Evolutionary conservation across 2,329 filamentous ascomycete genomes (phyloP), one percentile per base, ranked within the genome.

Genomic region (Alternaria sp.): DNA sequence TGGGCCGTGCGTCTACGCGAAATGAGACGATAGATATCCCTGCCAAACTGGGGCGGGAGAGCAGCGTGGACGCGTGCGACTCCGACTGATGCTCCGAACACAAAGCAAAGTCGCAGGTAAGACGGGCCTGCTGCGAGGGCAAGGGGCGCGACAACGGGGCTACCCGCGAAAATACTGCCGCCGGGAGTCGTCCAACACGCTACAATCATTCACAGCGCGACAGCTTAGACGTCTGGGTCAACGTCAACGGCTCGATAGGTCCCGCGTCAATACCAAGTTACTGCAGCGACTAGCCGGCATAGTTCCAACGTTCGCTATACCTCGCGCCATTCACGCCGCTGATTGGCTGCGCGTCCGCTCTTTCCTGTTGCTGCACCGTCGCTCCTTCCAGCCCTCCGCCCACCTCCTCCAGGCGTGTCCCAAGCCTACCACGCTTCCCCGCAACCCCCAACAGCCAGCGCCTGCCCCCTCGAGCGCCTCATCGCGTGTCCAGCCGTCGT

Each of bases 321-420:
- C 55, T 46, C 45, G 21, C 51, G 43, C 58, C 59, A 45, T 59
- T 45, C 32, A 52, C 59, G 36, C 62, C 19, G 1, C 1, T 11
- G 28, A 71, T 73, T 71, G 71, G 71, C 67, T 61, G 55, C 45
- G 54, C 56, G 45, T 51, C 59, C 51, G 43, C 49, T 59, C 54
- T 62, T 62, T 45, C 52, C 49, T 51, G 49, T 10, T 36, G 49
- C 28, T 23, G 49, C 28, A 36, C 28, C 13, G 30, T 61, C 54
- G 64, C 59, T 45, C 57, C 55, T 65, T 57, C 60, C 45, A 45
- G 62, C 54, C 64, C 61, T 65, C n/a, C 51, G 25, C 32, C 61
- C 40, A 51, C 59, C 49, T 54, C 40, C 57, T 47, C 44, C 15
- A 36, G 36, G 55, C 64, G 19, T 32, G 17, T 32, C 49, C 28